phyloP scores from a whole-genome alignment of 305 asterid species.

The Fraxinus albicans region DNA sequence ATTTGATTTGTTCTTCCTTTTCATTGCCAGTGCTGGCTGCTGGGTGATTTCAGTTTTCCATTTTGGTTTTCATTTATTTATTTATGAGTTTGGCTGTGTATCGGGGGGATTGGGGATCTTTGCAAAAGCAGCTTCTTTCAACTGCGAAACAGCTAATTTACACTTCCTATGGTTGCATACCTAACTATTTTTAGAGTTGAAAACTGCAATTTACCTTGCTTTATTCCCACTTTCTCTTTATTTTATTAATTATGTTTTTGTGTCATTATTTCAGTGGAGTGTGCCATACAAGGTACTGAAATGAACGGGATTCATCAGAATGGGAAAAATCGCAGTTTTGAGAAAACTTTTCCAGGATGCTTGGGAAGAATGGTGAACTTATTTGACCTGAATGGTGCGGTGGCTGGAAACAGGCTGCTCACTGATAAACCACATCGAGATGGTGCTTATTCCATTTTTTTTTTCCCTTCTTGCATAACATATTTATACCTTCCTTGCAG shows the following conservation, averaged over 20 bases:
- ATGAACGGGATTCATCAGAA: slow-evolving; percentile 60
- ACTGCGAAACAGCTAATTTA: not conserved
- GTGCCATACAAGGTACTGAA: slow-evolving; percentile 48
- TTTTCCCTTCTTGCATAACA: not conserved
- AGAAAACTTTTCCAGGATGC: slow-evolving; percentile 73
- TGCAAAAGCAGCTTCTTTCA: not conserved
- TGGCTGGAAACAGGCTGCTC: slow-evolving; percentile 59
- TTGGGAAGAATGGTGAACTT: slow-evolving; percentile 92
- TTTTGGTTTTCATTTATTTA: not conserved
- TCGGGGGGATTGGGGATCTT: not conserved
- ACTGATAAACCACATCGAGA: slow-evolving; percentile 68
- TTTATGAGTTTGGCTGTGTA: not conserved
- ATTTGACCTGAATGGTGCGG: slow-evolving; percentile 66
- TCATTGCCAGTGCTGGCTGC: not conserved
- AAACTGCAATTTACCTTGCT: slow-evolving; percentile 15
- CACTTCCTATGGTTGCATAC: not conserved
- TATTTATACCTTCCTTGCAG: not conserved
- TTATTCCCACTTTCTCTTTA: not conserved
- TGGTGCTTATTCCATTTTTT: slow-evolving; percentile 40
- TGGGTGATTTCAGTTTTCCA: not conserved
- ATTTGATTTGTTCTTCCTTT: not conserved
- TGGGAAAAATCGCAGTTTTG: slow-evolving; percentile 41
- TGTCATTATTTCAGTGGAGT: slow-evolving; percentile 2
- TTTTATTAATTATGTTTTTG: not conserved
- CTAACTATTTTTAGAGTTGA: not conserved